Evolutionary conservation across 805 yeast genomes (phyloP).

Genomic region (Candida easanensis): DNA sequence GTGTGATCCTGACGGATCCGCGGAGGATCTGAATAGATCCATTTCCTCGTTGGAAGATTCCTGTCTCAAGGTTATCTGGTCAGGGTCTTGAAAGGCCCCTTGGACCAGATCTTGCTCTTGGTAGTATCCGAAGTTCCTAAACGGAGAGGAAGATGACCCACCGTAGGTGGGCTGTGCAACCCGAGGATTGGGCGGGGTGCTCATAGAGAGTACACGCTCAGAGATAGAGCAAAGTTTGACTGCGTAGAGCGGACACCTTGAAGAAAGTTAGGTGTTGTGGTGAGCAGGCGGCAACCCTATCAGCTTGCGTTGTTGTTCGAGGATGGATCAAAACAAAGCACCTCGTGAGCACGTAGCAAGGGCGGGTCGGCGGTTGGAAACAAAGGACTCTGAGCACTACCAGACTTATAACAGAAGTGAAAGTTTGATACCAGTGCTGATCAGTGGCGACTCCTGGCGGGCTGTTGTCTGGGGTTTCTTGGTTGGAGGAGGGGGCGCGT

Average conservation of each 20-base stretch:
- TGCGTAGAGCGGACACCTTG: too few species aligned
- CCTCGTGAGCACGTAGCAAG: too few species aligned
- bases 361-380: too few species aligned
- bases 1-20: not conserved
- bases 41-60: not conserved
- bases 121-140: not conserved
- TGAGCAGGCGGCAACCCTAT: too few species aligned
- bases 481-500: too few species aligned
- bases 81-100: not conserved
- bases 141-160: constrained; percentile 1
- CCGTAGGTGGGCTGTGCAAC: not conserved
- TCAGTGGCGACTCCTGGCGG: too few species aligned
- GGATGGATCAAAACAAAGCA: too few species aligned
- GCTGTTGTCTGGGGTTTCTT: too few species aligned
- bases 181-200: not conserved
- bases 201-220: not conserved
- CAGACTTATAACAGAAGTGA: too few species aligned
- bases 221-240: not conserved
- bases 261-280: not conserved
- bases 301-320: too few species aligned
- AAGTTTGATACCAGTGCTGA: too few species aligned
- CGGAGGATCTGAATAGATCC: not conserved
- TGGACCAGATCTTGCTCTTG: constrained; percentile 1
- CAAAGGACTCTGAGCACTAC: too few species aligned
- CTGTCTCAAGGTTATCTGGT: constrained; percentile 1